These are phyloP conservation scores for Curvularia sp. DNA, from an alignment of 2,329 filamentous ascomycete genomes.

Conservation along the genomic window DNA sequence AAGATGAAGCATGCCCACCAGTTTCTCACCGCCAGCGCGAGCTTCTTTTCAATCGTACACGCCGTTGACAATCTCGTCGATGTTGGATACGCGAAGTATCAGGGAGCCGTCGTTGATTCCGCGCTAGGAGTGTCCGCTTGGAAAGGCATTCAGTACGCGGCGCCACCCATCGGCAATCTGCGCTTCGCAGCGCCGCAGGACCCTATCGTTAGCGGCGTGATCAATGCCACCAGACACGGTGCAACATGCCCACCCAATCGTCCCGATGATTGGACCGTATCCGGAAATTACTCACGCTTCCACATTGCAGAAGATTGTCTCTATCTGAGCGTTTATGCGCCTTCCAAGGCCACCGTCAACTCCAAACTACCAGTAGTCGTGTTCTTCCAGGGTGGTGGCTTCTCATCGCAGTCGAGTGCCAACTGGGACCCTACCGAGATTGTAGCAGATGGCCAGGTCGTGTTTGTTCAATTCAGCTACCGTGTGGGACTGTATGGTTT, in stretches of 20 bases:
- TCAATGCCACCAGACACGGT: slow-evolving; percentile 37
- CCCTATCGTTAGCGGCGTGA: slow-evolving; percentile 16
- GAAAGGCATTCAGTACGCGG: slow-evolving; percentile 76
- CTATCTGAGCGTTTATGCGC: slow-evolving; percentile 70
- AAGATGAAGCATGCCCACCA: slow-evolving; percentile 8
- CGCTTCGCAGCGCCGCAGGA: slow-evolving; percentile 70
- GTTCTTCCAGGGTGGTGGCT: slow-evolving; percentile 59
- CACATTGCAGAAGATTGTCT: slow-evolving; percentile 69
- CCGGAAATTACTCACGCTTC: slow-evolving; percentile 22
- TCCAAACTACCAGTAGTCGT: slow-evolving; percentile 70
- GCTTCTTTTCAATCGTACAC: slow-evolving; percentile 9
- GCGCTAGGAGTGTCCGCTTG: slow-evolving; percentile 69
- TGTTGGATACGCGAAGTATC: slow-evolving; percentile 69
- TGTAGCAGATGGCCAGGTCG: slow-evolving; percentile 66
- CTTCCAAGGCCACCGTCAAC: slow-evolving; percentile 57
- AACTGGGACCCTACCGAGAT: slow-evolving; percentile 68
- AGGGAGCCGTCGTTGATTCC: slow-evolving; percentile 58
- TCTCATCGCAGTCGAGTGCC: slow-evolving; percentile 55
- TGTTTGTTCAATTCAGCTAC: slow-evolving; percentile 78
- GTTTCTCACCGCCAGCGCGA: slow-evolving; percentile 5
- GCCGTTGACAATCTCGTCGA: slow-evolving; percentile 58
- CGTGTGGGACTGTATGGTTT: slow-evolving; percentile 78
- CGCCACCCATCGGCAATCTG: slow-evolving; percentile 68
- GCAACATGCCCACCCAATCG: slow-evolving; percentile 44
- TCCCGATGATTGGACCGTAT: slow-evolving; percentile 32